Percentiles rank a stretch among this genome's conserved stretches.
Conservation (phyloP, 2,329 filamentous ascomycete species). For the Clonostachys byssicola region DNA sequence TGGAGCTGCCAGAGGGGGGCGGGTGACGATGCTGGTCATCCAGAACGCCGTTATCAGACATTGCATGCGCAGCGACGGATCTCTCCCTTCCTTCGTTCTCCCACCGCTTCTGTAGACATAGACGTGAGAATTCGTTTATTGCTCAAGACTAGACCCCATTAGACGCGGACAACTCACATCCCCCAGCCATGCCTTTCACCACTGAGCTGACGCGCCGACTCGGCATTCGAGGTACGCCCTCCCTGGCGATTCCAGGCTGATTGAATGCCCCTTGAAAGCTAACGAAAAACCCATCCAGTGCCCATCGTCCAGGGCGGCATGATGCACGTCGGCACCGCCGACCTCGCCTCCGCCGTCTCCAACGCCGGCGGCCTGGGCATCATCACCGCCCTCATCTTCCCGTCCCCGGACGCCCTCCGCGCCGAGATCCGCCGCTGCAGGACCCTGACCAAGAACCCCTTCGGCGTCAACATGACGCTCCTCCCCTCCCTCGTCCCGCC, state of each 20-base stretch:
- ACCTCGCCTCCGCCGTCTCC: constrained; percentile 71
- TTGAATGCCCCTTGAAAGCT: neutral
- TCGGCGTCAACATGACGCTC: constrained; percentile 93
- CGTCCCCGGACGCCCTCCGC: constrained; percentile 84
- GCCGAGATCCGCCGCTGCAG: constrained; percentile 88
- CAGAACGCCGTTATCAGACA: too few species aligned
- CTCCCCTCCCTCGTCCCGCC: constrained; percentile 86
- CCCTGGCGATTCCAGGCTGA: too few species aligned
- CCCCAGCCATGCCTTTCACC: constrained; percentile 46
- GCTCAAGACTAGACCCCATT: too few species aligned
- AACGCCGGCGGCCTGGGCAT: constrained; percentile 82
- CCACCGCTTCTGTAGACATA: neutral
- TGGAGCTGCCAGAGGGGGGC: too few species aligned
- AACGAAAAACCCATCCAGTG: constrained; percentile 37
- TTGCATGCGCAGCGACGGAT: neutral
- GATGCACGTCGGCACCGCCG: constrained; percentile 81
- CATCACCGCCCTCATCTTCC: constrained; percentile 87
- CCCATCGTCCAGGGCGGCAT: constrained; percentile 84
- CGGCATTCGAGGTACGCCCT: constrained; percentile 42
- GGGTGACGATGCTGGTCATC: too few species aligned
- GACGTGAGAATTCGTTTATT: too few species aligned
- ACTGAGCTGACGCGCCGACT: constrained; percentile 54
- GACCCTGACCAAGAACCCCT: constrained; percentile 72
- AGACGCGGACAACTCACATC: neutral
- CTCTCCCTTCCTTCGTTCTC: neutral